Conservation (phyloP, 2,329 filamentous ascomycete species). For the Myotisia sp. region DNA sequence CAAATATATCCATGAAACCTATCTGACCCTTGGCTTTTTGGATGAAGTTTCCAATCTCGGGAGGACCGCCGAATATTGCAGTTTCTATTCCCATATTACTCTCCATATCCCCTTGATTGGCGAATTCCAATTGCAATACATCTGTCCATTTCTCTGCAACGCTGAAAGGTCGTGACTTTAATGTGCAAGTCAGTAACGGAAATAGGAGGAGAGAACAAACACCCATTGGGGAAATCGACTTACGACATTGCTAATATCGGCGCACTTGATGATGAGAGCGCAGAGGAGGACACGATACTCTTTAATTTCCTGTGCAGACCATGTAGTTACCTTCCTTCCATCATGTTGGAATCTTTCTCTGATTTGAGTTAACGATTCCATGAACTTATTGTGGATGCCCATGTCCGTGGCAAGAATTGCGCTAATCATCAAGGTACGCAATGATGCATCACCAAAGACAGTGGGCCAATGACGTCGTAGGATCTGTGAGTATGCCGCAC, state of each 20-base stretch:
- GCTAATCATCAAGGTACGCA: constrained; percentile 87
- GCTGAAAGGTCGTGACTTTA: constrained; percentile 73
- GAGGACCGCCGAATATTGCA: constrained; percentile 63
- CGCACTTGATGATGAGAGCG: constrained; percentile 89
- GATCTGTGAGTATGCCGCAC: constrained; percentile 91
- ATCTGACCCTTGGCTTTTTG: constrained; percentile 80
- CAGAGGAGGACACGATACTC: constrained; percentile 71
- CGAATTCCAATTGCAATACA: constrained; percentile 90
- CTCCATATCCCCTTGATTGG: constrained; percentile 86
- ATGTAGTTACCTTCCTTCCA: constrained; percentile 50
- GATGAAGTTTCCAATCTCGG: constrained; percentile 66
- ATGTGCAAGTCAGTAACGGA: constrained; percentile 2
- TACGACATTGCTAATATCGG: constrained; percentile 96
- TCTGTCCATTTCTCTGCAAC: constrained; percentile 80
- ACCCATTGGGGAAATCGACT: constrained; percentile 26
- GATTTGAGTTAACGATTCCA: constrained; percentile 69
- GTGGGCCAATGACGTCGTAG: constrained; percentile 81
- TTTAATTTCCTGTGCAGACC: constrained; percentile 61
- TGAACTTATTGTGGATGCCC: constrained; percentile 93
- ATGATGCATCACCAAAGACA: constrained; percentile 60
- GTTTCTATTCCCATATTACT: constrained; percentile 72
- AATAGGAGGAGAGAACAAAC: constrained; percentile 8
- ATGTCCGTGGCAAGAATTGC: constrained; percentile 97
- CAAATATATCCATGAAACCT: constrained; percentile 93
- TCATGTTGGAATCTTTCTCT: constrained; percentile 62